Evolutionary conservation across 1,284 basidiomycete genomes (phyloP).

Genomic region (Crucibulum parvulum): DNA sequence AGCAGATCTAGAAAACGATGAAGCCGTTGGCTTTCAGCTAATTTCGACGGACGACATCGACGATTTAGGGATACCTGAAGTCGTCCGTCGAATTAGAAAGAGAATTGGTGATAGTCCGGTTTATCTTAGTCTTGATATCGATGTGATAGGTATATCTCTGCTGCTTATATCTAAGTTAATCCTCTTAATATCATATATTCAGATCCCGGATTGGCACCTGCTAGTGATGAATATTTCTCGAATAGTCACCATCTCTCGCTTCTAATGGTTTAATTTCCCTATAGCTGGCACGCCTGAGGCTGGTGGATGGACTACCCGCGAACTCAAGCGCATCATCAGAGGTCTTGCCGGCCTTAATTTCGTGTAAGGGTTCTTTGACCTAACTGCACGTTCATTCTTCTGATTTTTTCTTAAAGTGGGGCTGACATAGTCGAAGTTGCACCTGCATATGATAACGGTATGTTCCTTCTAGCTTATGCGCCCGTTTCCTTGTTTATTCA

Average conservation of each 20-base stretch:
- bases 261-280: not conserved
- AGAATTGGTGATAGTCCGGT: constrained; percentile 75
- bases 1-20: constrained; percentile 68
- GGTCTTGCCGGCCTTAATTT: constrained; percentile 81
- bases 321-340: constrained; percentile 80
- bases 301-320: constrained; percentile 84
- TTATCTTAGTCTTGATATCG: constrained; percentile 82
- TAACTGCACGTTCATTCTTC: not conserved
- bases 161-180: not conserved
- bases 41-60: constrained; percentile 82
- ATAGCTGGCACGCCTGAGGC: constrained; percentile 86
- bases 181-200: not conserved
- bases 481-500: not conserved
- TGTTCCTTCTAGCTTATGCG: constrained; percentile 4
- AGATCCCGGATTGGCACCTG: constrained; percentile 84
- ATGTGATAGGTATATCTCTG: constrained; percentile 64
- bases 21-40: constrained; percentile 70
- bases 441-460: constrained; percentile 79
- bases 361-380: constrained; percentile 55
- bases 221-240: constrained; percentile 54
- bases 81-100: constrained; percentile 66
- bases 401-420: constrained; percentile 47
- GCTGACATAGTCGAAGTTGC: constrained; percentile 85
- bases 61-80: constrained; percentile 66
- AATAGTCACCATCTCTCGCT: not conserved